Evolutionary conservation across 352 stramenopile genomes (phyloP).

Genomic region (Phytophthora hybrid): DNA sequence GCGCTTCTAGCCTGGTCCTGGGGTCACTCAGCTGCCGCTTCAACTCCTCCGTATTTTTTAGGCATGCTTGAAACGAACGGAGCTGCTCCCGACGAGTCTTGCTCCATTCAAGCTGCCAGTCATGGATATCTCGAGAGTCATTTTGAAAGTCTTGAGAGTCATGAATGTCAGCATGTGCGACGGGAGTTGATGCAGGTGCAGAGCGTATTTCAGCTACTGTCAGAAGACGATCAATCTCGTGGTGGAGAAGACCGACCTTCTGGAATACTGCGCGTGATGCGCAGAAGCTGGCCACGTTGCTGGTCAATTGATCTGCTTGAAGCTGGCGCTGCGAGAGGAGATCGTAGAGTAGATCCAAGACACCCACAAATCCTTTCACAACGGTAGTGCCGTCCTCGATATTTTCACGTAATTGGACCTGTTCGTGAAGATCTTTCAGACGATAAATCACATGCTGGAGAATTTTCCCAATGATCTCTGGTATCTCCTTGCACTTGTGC

Average conservation of each 20-base stretch:
- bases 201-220: slow-evolving; percentile 15
- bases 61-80: slow-evolving; percentile 25
- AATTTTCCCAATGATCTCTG: not conserved
- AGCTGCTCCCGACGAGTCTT: slow-evolving; percentile 29
- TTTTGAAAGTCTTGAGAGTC: not conserved
- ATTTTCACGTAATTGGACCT: slow-evolving; percentile 2
- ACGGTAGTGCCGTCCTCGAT: slow-evolving; percentile 13
- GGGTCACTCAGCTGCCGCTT: slow-evolving; percentile 18
- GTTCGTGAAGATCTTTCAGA: slow-evolving; percentile 8
- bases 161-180: slow-evolving; percentile 12
- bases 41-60: slow-evolving; percentile 11
- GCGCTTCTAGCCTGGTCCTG: slow-evolving; percentile 20
- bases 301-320: slow-evolving; percentile 12
- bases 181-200: not conserved
- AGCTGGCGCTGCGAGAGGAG: slow-evolving; percentile 16
- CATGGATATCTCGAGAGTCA: slow-evolving; percentile 19
- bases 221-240: slow-evolving; percentile 32
- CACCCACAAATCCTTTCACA: slow-evolving; percentile 23
- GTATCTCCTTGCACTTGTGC: slow-evolving; percentile 4
- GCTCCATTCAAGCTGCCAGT: slow-evolving; percentile 31
- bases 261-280: slow-evolving; percentile 22
- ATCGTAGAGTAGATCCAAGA: slow-evolving; percentile 28
- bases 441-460: slow-evolving; percentile 22
- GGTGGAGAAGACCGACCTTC: slow-evolving; percentile 25
- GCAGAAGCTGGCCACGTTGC: slow-evolving; percentile 21